Base-by-base conservation (phyloP, 106 monocot genomes). In the Acanthochlamys bracteata region DNA sequence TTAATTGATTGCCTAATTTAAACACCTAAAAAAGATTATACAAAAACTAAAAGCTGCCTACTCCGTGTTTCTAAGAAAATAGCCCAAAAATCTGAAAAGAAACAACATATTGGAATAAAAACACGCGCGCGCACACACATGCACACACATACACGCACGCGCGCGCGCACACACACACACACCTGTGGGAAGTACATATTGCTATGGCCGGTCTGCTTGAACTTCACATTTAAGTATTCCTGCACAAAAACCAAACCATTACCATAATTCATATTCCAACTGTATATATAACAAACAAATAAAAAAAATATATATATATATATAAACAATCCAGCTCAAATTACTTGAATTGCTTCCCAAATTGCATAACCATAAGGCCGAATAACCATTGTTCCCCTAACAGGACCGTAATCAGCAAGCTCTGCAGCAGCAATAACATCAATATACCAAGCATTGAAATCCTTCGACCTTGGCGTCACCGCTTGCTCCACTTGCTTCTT, bases 141-240 rank as follows among this genome's bases (percentile, higher is more conserved):
- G n/a, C n/a, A n/a, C n/a, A n/a, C n/a, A n/a, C n/a, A n/a, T n/a
- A n/a, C n/a, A n/a, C n/a, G n/a, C n/a, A n/a, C n/a, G n/a, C n/a
- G n/a, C n/a, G n/a, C n/a, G n/a, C n/a, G n/a, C n/a, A n/a, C n/a
- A n/a, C n/a, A n/a, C 25, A 24, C 11, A 39, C 79, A 46, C 39
- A 80, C 95, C 90, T 90, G 95, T 54, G 95, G 95, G 61, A 91
- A 96, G 61, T 96, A 96, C 95, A 96, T 96, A 57, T 96, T 96
- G 74, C 82, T 88, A 64, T 91, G 90, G 0, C 95, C 95, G 10
- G 90, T 96, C 60, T 88, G 90, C 76, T 96, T 96, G 65, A 96
- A 96, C 69, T 91, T 90, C 24, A 75, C 82, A 75, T 96, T 96
- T 80, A 96, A 66, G 70, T 85, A 96, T 11, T 91, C 95, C 95